Percentiles rank a stretch among this genome's conserved stretches.
Conservation (phyloP, 164 flowering plant genomes). For the Vitis vinifera region DNA sequence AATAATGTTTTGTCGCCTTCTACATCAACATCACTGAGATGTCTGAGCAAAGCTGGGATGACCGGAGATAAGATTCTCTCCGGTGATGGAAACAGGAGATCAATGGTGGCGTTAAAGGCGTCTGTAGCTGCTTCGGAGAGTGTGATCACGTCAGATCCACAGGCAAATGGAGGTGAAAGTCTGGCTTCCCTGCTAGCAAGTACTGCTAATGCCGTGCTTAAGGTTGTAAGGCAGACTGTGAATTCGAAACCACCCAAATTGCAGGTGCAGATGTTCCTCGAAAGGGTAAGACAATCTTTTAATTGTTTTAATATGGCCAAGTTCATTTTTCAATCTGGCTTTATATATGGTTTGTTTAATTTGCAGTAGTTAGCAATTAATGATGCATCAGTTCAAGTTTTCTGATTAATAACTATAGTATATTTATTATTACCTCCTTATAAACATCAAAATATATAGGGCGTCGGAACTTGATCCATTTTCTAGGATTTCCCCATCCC, state of each 20-base stretch:
- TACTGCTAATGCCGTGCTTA: slow-evolving; percentile 9
- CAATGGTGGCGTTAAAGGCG: slow-evolving; percentile 20
- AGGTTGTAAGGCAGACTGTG: slow-evolving; percentile 17
- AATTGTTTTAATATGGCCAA: neutral
- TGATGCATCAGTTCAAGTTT: too few species aligned
- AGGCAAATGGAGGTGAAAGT: slow-evolving; percentile 14
- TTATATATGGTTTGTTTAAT: too few species aligned
- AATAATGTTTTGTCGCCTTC: slow-evolving; percentile 10
- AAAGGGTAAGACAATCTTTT: slow-evolving; percentile 40
- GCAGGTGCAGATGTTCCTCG: slow-evolving; percentile 46
- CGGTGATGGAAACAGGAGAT: slow-evolving; percentile 17
- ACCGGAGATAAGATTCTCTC: slow-evolving; percentile 10
- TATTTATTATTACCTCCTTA: too few species aligned
- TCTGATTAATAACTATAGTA: too few species aligned
- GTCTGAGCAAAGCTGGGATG: slow-evolving; percentile 8
- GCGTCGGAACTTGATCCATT: too few species aligned
- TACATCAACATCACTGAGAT: slow-evolving; percentile 6
- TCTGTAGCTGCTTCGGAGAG: slow-evolving; percentile 17
- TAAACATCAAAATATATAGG: too few species aligned
- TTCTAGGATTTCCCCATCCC: too few species aligned
- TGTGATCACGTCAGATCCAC: slow-evolving; percentile 15
- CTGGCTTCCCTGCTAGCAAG: slow-evolving; percentile 17
- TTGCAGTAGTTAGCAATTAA: too few species aligned
- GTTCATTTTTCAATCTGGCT: neutral
- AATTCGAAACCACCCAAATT: slow-evolving; percentile 29